Evolutionary conservation across 2,329 filamentous ascomycete genomes (phyloP).

Genomic region (Epichloe typhina): DNA sequence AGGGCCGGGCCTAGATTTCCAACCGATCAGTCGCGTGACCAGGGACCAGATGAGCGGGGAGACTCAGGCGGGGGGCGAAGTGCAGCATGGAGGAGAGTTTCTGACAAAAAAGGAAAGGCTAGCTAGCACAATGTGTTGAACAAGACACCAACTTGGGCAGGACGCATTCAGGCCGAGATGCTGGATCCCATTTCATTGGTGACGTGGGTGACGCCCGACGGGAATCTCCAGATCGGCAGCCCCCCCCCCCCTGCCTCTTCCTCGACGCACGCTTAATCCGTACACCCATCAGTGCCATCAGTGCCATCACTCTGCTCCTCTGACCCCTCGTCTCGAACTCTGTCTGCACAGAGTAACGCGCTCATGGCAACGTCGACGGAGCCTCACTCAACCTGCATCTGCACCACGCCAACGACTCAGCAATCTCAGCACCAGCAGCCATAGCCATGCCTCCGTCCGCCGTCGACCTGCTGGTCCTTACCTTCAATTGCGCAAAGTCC

Average conservation of each 20-base stretch:
- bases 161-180: neutral
- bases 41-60: neutral
- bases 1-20: no score
- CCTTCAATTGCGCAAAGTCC: conserved; percentile 76
- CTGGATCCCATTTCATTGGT: neutral
- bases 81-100: no score
- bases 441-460: conserved; percentile 28
- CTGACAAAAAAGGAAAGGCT: no score
- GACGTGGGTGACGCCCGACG: neutral
- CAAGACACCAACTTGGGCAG: no score
- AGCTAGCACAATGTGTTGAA: no score
- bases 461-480: conserved; percentile 65
- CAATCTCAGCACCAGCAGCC: neutral
- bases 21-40: neutral
- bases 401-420: neutral
- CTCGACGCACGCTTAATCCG: neutral
- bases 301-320: no score
- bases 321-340: neutral
- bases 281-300: no score
- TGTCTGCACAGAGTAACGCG: neutral
- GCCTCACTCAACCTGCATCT: neutral
- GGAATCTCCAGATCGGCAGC: neutral
- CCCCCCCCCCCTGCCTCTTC: neutral
- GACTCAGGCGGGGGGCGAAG: neutral
- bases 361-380: conserved; percentile 4